Percentiles rank a stretch among this genome's conserved stretches.
These are phyloP conservation scores for Daldinia sp. DNA, from an alignment of 2,329 filamentous ascomycete species.

Conservation along the genomic window DNA sequence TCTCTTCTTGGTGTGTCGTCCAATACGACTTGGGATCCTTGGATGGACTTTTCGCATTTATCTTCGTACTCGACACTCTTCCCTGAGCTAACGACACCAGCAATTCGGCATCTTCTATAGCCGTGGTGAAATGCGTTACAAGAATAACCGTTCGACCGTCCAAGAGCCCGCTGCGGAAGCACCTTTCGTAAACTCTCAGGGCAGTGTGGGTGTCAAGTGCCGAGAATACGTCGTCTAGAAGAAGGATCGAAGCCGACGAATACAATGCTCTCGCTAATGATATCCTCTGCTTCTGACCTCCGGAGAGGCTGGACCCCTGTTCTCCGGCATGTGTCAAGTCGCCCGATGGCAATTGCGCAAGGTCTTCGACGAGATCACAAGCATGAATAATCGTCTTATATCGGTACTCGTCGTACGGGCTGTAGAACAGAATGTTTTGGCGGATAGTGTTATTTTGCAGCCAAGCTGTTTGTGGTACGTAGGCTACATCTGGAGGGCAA, in stretches of 20 bases:
- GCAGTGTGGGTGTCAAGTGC: constrained; percentile 44
- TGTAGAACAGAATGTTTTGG: constrained; percentile 46
- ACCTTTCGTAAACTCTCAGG: constrained; percentile 15
- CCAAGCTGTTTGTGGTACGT: constrained; percentile 46
- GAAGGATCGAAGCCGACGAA: constrained; percentile 36
- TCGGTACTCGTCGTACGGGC: constrained; percentile 42
- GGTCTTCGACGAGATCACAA: constrained; percentile 30
- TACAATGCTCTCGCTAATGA: constrained; percentile 44
- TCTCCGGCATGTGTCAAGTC: constrained; percentile 45
- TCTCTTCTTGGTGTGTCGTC: constrained; percentile 2
- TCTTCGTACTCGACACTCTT: constrained; percentile 5
- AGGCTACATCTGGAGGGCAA: constrained; percentile 47
- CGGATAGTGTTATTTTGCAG: constrained; percentile 48
- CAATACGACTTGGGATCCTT: constrained; percentile 2
- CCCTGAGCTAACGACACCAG: constrained; percentile 18
- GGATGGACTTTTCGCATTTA: background rate
- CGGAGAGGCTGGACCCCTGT: constrained; percentile 43
- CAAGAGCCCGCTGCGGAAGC: constrained; percentile 24
- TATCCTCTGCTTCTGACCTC: constrained; percentile 44
- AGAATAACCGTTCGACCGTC: constrained; percentile 20
- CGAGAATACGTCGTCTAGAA: constrained; percentile 46
- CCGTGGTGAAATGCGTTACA: constrained; percentile 21
- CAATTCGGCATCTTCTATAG: constrained; percentile 17
- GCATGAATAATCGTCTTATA: constrained; percentile 40
- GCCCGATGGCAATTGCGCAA: constrained; percentile 22